Percentiles rank a stretch among this genome's conserved stretches.
These are phyloP conservation scores for Arthonia radiata DNA, from an alignment of 495 filamentous ascomycete species.

Conservation along the genomic window DNA sequence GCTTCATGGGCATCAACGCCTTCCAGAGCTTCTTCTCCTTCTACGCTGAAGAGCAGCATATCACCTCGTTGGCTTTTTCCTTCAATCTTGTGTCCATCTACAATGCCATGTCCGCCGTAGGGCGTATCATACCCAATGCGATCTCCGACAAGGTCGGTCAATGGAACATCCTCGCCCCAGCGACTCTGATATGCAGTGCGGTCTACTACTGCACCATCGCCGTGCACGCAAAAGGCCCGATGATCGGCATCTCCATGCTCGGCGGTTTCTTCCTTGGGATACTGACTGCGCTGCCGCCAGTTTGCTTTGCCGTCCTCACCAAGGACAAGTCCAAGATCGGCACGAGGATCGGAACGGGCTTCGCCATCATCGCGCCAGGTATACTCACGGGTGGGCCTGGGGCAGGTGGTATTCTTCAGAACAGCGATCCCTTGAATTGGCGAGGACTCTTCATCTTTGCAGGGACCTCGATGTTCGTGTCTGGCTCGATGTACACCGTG, in stretches of 20 bases:
- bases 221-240: conserved; percentile 12
- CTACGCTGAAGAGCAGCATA: conserved; percentile 5
- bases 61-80: conserved; percentile 5
- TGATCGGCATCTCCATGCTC: conserved; percentile 14
- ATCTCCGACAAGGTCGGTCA: conserved; percentile 9
- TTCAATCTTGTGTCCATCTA: conserved; percentile 10
- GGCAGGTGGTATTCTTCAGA: conserved; percentile 6
- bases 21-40: conserved; percentile 8
- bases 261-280: conserved; percentile 18
- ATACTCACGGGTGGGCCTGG: conserved; percentile 7
- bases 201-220: conserved; percentile 16
- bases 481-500: conserved; percentile 2
- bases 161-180: conserved; percentile 9
- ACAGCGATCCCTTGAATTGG: conserved; percentile 4
- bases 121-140: conserved; percentile 10
- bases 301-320: conserved; percentile 8
- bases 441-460: conserved; percentile 7
- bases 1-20: conserved; percentile 10
- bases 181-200: conserved; percentile 7
- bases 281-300: conserved; percentile 10
- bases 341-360: conserved; percentile 11
- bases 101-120: conserved; percentile 11
- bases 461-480: too few species aligned
- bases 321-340: conserved; percentile 9
- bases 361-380: conserved; percentile 6